A percentile compares a stretch with the other conserved stretches of the same genome.
Evolutionary conservation across 2,329 filamentous ascomycete genomes (phyloP).

Genomic region (Aspergillus unguis): DNA sequence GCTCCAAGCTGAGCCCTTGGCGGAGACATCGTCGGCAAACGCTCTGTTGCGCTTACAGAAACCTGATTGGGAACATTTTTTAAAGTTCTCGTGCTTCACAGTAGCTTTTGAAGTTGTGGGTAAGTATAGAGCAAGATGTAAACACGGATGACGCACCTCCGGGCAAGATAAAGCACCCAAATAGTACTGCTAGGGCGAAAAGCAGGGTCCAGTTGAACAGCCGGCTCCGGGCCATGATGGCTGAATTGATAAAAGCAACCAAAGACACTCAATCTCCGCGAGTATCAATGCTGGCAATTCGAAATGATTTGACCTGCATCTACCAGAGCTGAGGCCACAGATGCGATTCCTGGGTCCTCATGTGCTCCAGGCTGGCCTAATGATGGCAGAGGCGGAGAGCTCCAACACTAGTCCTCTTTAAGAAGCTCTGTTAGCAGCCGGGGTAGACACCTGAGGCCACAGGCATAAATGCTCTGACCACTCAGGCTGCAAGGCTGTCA

Average conservation of each 20-base stretch:
- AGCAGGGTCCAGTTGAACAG: conserved; percentile 63
- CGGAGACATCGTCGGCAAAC: conserved; percentile 73
- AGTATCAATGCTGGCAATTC: conserved; percentile 17
- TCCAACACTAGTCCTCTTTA: conserved; percentile 16
- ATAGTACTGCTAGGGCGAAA: conserved; percentile 56
- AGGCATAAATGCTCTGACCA: conserved; percentile 13
- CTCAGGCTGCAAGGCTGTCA: conserved; percentile 17
- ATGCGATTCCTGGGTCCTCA: background rate
- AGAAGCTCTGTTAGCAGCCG: conserved; percentile 3
- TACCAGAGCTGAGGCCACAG: conserved; percentile 20
- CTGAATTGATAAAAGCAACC: conserved; percentile 23
- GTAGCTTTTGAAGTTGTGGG: conserved; percentile 53
- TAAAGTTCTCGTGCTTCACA: conserved; percentile 97
- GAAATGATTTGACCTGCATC: conserved; percentile 31
- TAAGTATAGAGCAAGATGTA: background rate
- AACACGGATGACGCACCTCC: conserved; percentile 52
- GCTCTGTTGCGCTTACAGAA: conserved; percentile 95
- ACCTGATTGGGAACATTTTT: conserved; percentile 90
- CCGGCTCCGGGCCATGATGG: conserved; percentile 50
- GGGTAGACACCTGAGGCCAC: conserved; percentile 22
- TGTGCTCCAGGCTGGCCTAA: conserved; percentile 35
- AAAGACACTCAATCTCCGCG: conserved; percentile 35
- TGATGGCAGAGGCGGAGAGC: conserved; percentile 23
- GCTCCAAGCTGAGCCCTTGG: conserved; percentile 65
- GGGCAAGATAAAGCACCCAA: conserved; percentile 61